Base-by-base conservation (phyloP, 352 stramenopile genomes). In the Phytophthora fragariae region DNA sequence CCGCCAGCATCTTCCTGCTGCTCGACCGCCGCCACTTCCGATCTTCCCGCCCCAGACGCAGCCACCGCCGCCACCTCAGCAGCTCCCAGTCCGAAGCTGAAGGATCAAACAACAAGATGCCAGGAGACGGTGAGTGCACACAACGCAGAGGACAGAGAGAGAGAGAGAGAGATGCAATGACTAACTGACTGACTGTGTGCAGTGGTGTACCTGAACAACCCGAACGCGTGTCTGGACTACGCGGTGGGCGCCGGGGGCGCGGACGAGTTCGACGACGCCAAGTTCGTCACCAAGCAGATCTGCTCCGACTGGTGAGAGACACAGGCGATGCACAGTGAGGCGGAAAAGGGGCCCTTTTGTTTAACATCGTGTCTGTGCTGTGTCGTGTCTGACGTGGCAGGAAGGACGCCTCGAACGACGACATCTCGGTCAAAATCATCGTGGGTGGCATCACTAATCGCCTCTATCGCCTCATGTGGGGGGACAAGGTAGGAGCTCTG, bases 401-500 rank as follows among this genome's bases (percentile, higher is more conserved):
- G 87, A 77, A 83, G 19, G 50, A 82, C 66, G 89, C 85, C 6
- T 10, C 60, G 17, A 81, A 84, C 33, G 79, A 88, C 27, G 77
- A 94, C 37, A 96, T 97, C 56, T 75, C 68, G 8, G 84, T 97
- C 76, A 95, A 94, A 69, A 93, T 95, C 73, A 91, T 95, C 55
- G 84, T 85, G 52, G 95, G 95, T 50, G 95, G 95, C 52, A 98
- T 98, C 79, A 98, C 95, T 14, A 98, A 98, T 72, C 85, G 90
- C 63, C 87, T 98, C 24, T 98, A 97, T 81, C 90, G 91, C 21
- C 80, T 98, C 61, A 77, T 81, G 24, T 95, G 81, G 77, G 57
- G 80, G 19, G 86, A 91, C 57, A 77, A 89, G 72, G 82, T 88
- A 62, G 14, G 35, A 41, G 35, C 35, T 5, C 35, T 41, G 10